Conservation (phyloP, 352 stramenopile genomes). For the Pythium aristosporum region DNA sequence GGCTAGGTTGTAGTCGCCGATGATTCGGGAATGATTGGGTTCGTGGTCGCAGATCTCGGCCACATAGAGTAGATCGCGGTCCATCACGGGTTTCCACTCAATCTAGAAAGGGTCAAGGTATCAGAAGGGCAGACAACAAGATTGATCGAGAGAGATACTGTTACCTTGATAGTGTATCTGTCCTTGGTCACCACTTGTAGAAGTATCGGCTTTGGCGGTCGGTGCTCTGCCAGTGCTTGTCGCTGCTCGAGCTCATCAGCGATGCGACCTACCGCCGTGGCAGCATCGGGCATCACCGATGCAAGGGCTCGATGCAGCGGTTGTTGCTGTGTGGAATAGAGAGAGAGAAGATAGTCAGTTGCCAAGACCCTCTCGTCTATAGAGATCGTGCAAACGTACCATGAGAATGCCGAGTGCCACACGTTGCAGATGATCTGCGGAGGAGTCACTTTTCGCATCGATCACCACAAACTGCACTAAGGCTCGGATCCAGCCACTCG, state of each 20-base stretch:
- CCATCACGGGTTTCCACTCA: constrained; percentile 29
- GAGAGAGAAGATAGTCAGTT: not conserved
- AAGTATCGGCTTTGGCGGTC: constrained; percentile 23
- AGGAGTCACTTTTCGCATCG: not conserved
- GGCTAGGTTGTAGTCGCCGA: too few relatives aligned
- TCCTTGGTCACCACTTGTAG: constrained; percentile 23
- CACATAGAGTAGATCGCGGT: constrained; percentile 32
- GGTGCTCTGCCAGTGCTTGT: constrained; percentile 14
- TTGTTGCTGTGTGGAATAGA: constrained; percentile 9
- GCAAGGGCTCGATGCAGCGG: constrained; percentile 23
- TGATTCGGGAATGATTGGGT: not conserved
- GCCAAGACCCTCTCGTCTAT: not conserved
- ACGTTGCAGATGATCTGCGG: not conserved
- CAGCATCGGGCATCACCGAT: not conserved
- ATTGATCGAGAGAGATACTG: too few relatives aligned
- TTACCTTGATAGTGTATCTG: constrained; percentile 35
- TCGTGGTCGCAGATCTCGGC: constrained; percentile 32
- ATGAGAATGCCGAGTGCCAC: constrained; percentile 5
- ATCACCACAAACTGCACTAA: not conserved
- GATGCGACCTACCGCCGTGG: constrained; percentile 10
- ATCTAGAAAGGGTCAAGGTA: constrained; percentile 23
- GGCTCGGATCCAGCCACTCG: not conserved
- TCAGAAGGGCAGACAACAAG: not conserved
- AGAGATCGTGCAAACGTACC: constrained; percentile 2
- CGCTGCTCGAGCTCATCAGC: constrained; percentile 22